Evolutionary conservation across 495 filamentous ascomycete genomes (phyloP).

Genomic region (Hypoxylon intermedium): DNA sequence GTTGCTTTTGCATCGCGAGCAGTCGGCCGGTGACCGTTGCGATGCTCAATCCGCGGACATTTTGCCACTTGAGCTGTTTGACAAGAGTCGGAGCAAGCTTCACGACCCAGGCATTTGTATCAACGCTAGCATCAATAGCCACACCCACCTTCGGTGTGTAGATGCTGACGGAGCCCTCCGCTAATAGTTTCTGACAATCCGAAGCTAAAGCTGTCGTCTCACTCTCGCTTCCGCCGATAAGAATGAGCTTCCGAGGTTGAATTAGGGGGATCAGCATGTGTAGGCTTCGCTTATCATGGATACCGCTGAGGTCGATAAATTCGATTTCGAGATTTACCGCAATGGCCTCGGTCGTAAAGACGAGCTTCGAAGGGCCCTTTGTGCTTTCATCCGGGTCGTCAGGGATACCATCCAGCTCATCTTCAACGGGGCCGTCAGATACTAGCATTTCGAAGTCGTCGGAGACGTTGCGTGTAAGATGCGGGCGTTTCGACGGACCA

Average conservation of each 20-base stretch:
- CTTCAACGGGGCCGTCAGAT: constrained; percentile 49
- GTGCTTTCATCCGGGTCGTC: constrained; percentile 64
- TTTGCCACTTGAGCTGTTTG: constrained; percentile 89
- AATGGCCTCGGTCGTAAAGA: constrained; percentile 65
- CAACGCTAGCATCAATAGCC: constrained; percentile 86
- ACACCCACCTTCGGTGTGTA: constrained; percentile 78
- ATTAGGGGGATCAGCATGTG: constrained; percentile 96
- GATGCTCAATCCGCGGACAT: constrained; percentile 85
- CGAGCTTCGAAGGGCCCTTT: constrained; percentile 76
- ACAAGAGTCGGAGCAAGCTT: constrained; percentile 85
- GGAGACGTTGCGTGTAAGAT: constrained; percentile 44
- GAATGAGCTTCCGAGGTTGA: constrained; percentile 88
- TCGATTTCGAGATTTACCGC: constrained; percentile 75
- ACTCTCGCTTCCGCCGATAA: constrained; percentile 77
- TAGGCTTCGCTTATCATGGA: constrained; percentile 90
- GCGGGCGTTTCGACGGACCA: constrained; percentile 49
- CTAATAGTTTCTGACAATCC: constrained; percentile 80
- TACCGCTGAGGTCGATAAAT: constrained; percentile 88
- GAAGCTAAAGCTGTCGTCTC: constrained; percentile 79
- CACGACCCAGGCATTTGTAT: constrained; percentile 96
- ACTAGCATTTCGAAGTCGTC: constrained; percentile 53
- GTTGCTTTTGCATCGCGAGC: constrained; percentile 47
- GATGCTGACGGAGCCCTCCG: constrained; percentile 63
- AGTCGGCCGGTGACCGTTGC: constrained; percentile 80
- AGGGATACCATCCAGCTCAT: constrained; percentile 62